These are phyloP conservation scores for Hydnomerulius pinastri DNA, from an alignment of 768 basidiomycete species.

Conservation along the genomic window DNA sequence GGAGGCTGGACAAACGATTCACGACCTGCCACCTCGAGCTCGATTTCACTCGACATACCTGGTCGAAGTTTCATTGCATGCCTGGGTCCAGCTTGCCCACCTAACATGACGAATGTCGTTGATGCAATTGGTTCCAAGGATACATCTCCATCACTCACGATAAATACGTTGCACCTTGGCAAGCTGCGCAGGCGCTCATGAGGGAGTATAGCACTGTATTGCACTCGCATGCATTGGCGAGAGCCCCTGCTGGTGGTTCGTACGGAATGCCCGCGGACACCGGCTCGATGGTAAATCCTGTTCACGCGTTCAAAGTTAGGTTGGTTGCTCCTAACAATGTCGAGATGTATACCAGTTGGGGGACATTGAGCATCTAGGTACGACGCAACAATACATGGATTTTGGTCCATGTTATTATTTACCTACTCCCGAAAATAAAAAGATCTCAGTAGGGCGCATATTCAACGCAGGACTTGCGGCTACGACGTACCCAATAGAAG, in stretches of 20 bases:
- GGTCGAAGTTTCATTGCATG: background rate
- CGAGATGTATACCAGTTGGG: too few species aligned
- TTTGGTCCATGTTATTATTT: too few species aligned
- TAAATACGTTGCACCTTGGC: conserved; percentile 20
- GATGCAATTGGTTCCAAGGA: background rate
- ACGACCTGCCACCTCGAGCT: background rate
- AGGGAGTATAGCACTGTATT: conserved; percentile 35
- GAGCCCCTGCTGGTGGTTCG: conserved; percentile 35
- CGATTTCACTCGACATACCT: background rate
- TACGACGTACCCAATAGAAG: too few species aligned
- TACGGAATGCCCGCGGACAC: conserved; percentile 36
- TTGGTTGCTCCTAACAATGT: too few species aligned
- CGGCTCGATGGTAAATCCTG: conserved; percentile 6
- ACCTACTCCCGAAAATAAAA: too few species aligned
- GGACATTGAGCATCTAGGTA: too few species aligned
- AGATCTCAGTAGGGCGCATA: too few species aligned
- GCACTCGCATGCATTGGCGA: conserved; percentile 36
- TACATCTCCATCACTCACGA: conserved; percentile 15
- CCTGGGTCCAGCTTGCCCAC: conserved; percentile 3
- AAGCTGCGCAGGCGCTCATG: conserved; percentile 36
- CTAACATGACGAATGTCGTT: background rate
- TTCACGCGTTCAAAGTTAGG: too few species aligned
- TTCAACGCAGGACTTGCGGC: too few species aligned
- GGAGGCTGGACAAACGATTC: conserved; percentile 12
- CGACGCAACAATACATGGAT: too few species aligned